Evolutionary conservation across 106 monocot genomes (phyloP).

Genomic region (Apostasia shenzhenica): DNA sequence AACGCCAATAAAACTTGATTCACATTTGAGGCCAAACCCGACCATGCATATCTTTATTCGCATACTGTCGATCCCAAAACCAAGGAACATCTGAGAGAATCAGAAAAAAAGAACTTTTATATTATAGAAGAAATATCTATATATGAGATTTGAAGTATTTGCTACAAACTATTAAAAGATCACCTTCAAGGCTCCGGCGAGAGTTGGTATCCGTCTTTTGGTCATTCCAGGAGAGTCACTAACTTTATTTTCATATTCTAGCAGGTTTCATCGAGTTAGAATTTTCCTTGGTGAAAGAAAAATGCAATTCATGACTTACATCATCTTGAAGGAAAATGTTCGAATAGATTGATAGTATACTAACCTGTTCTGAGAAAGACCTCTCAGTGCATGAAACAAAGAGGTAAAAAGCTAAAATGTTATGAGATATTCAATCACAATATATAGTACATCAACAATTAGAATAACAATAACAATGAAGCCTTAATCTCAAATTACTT

Average conservation of each 20-base stretch:
- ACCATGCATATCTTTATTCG: slow-evolving; percentile 84
- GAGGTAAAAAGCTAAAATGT: too few relatives aligned
- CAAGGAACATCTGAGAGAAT: slow-evolving; percentile 77
- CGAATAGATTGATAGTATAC: not conserved
- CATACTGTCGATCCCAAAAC: slow-evolving; percentile 84
- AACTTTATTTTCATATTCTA: slow-evolving; percentile 30
- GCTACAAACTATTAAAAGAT: not conserved
- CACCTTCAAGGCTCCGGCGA: slow-evolving; percentile 82
- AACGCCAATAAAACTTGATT: not conserved
- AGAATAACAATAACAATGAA: too few relatives aligned
- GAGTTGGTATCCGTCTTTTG: slow-evolving; percentile 44
- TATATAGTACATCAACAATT: too few relatives aligned
- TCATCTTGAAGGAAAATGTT: too few relatives aligned
- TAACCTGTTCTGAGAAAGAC: slow-evolving; percentile 17
- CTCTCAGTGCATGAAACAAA: slow-evolving; percentile 56
- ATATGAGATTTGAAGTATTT: not conserved
- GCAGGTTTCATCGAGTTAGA: not conserved
- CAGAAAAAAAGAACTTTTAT: not conserved
- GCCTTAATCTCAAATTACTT: too few relatives aligned
- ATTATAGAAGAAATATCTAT: too few relatives aligned
- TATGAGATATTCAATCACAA: too few relatives aligned
- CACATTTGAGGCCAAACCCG: slow-evolving; percentile 51
- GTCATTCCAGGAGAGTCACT: slow-evolving; percentile 23
- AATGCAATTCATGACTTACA: not conserved
- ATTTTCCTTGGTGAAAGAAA: slow-evolving; percentile 11